phyloP scores from a whole-genome alignment of 192 early-diverging fungal species.

The Coemansia sp. region DNA sequence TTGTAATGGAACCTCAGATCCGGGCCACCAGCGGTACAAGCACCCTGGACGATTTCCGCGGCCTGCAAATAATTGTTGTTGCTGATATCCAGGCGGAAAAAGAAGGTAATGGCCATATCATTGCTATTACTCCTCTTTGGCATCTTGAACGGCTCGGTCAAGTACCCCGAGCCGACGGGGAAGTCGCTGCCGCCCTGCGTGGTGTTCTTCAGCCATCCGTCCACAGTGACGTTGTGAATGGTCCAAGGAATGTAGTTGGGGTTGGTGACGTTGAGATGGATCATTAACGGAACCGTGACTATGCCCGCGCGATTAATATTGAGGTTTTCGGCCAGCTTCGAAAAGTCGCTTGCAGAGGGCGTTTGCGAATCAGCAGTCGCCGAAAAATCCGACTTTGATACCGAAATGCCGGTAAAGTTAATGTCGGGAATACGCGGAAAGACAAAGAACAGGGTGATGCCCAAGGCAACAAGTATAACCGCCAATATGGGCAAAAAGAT shows the following conservation, averaged over 20 bases:
- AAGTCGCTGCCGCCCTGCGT: constrained; percentile 33
- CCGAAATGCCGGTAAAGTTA: constrained; percentile 33
- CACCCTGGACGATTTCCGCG: constrained; percentile 30
- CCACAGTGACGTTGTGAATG: constrained; percentile 57
- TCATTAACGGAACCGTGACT: constrained; percentile 54
- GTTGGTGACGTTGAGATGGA: constrained; percentile 56
- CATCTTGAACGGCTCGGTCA: constrained; percentile 49
- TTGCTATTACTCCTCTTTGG: constrained; percentile 34
- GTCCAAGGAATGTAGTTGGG: constrained; percentile 61
- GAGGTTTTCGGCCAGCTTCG: constrained; percentile 29
- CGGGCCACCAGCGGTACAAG: constrained; percentile 44
- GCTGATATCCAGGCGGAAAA: constrained; percentile 46
- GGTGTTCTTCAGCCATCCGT: constrained; percentile 38
- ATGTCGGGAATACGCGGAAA: constrained; percentile 55
- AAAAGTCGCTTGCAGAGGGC: constrained; percentile 6
- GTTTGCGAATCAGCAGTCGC: neutral
- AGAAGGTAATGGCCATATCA: constrained; percentile 52
- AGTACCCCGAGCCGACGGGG: constrained; percentile 53
- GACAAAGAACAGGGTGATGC: constrained; percentile 54
- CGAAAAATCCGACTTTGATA: constrained; percentile 9
- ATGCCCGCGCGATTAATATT: constrained; percentile 49
- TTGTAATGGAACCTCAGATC: constrained; percentile 47
- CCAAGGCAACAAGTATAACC: constrained; percentile 47
- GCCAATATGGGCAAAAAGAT: constrained; percentile 46
- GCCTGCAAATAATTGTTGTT: constrained; percentile 43